These are phyloP conservation scores for Chionographis japonica DNA, from an alignment of 106 monocot genomes.

Conservation along the genomic window DNA sequence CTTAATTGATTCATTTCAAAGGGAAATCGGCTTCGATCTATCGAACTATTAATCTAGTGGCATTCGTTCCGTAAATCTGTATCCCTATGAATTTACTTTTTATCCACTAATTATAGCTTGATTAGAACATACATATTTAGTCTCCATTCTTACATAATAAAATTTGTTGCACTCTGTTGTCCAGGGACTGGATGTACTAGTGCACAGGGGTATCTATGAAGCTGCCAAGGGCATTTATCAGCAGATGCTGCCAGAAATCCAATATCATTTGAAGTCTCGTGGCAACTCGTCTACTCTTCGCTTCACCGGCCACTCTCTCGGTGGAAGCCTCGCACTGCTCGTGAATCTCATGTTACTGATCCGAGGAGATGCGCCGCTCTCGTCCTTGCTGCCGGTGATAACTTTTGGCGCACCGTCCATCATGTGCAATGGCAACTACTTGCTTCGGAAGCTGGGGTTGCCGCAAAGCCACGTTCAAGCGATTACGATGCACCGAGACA, in stretches of 20 bases:
- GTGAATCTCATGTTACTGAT: slow-evolving; percentile 44
- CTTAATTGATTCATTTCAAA: no score
- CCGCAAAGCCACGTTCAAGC: slow-evolving; percentile 63
- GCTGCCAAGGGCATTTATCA: slow-evolving; percentile 23
- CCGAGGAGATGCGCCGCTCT: slow-evolving; percentile 18
- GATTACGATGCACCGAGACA: slow-evolving; percentile 77
- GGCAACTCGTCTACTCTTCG: slow-evolving; percentile 9
- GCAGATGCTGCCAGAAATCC: slow-evolving; percentile 19
- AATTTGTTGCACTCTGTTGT: background rate
- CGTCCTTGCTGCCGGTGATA: slow-evolving; percentile 26
- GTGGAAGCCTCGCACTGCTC: slow-evolving; percentile 13
- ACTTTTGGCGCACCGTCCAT: slow-evolving; percentile 25
- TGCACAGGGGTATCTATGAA: slow-evolving; percentile 18
- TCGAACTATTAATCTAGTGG: no score
- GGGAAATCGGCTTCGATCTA: no score
- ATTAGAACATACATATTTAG: no score
- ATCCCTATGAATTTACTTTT: no score
- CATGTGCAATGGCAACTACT: slow-evolving; percentile 24
- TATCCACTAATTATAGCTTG: no score
- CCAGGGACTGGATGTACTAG: slow-evolving; percentile 56
- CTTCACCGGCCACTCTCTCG: slow-evolving; percentile 24
- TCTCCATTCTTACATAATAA: background rate
- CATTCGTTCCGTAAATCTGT: no score
- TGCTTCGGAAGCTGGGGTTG: slow-evolving; percentile 49
- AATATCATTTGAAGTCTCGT: slow-evolving; percentile 7